phyloP scores from a whole-genome alignment of 768 basidiomycete genomes.

The Hypsizygus marmoreus region DNA sequence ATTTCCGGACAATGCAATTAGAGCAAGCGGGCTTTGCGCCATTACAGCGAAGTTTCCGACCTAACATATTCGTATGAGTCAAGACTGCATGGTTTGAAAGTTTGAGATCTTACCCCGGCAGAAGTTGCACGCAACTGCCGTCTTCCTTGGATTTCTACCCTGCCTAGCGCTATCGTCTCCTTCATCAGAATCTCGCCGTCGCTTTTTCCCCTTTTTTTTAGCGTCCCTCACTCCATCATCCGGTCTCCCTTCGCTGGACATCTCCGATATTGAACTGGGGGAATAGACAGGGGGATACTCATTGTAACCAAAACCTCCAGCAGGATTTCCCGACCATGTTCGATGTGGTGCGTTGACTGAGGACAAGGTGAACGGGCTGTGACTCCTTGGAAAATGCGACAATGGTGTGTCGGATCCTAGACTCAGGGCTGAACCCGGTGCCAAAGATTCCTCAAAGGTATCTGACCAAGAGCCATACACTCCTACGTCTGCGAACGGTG shows the following conservation, averaged over 20 bases:
- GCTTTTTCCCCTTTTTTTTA: conserved; percentile 31
- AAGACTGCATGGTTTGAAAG: background rate
- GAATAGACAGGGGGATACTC: conserved; percentile 18
- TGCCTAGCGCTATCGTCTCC: conserved; percentile 28
- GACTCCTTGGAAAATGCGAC: conserved; percentile 6
- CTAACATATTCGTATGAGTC: conserved; percentile 33
- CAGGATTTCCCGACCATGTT: conserved; percentile 11
- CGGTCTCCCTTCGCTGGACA: conserved; percentile 20
- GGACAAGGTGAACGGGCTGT: conserved; percentile 10
- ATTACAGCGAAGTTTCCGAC: conserved; percentile 76
- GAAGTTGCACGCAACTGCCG: conserved; percentile 72
- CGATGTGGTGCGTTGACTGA: conserved; percentile 14
- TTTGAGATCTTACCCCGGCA: conserved; percentile 57
- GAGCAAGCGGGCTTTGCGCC: conserved; percentile 63
- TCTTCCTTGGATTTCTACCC: conserved; percentile 43
- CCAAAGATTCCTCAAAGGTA: background rate
- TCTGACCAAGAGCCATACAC: conserved; percentile 10
- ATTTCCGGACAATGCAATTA: conserved; percentile 58
- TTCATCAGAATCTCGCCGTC: conserved; percentile 27
- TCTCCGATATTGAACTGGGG: conserved; percentile 20
- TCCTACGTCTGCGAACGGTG: too few relatives aligned
- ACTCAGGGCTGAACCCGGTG: conserved; percentile 1
- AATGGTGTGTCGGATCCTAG: conserved; percentile 7
- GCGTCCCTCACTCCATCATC: conserved; percentile 26
- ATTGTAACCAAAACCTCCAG: conserved; percentile 4